A percentile compares a stretch with the other conserved stretches of the same genome.
Evolutionary conservation across 192 early-diverging fungal genomes (phyloP).

Genomic region (Backusella parvicylindrica): DNA sequence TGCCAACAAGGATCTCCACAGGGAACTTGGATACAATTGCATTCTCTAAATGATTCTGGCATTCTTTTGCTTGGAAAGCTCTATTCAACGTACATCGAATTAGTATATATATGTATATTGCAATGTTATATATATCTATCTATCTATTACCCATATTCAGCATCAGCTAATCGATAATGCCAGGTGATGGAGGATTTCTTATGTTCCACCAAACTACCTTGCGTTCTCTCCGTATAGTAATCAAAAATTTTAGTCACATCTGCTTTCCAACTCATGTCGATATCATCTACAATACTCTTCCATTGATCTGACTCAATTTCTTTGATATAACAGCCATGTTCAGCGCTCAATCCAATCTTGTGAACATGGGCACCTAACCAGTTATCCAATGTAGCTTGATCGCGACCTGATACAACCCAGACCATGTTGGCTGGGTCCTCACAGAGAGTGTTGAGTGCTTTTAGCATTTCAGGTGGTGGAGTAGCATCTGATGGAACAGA

Average conservation of each 20-base stretch:
- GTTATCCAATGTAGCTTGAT: slow-evolving; percentile 79
- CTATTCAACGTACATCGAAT: background rate
- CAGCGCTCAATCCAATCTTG: slow-evolving; percentile 83
- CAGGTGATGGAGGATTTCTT: slow-evolving; percentile 94
- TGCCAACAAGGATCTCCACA: slow-evolving; percentile 93
- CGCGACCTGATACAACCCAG: slow-evolving; percentile 91
- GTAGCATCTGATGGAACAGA: slow-evolving; percentile 85
- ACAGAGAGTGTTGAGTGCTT: slow-evolving; percentile 62
- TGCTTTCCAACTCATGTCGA: slow-evolving; percentile 90
- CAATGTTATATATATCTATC: background rate
- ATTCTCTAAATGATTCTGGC: slow-evolving; percentile 92
- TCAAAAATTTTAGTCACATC: slow-evolving; percentile 92
- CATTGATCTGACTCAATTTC: slow-evolving; percentile 69
- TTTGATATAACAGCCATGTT: slow-evolving; percentile 96
- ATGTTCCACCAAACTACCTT: slow-evolving; percentile 89
- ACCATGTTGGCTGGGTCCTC: slow-evolving; percentile 80
- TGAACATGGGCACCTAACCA: slow-evolving; percentile 78
- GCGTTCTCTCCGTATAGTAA: slow-evolving; percentile 95
- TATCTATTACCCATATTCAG: slow-evolving; percentile 84
- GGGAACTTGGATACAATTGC: slow-evolving; percentile 88
- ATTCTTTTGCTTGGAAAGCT: slow-evolving; percentile 95
- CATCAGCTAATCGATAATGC: slow-evolving; percentile 96
- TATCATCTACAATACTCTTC: slow-evolving; percentile 65
- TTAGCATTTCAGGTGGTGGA: slow-evolving; percentile 82
- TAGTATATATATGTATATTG: background rate